These are phyloP conservation scores for Gastrodia elata DNA, from an alignment of 106 monocot genomes.

Conservation along the genomic window DNA sequence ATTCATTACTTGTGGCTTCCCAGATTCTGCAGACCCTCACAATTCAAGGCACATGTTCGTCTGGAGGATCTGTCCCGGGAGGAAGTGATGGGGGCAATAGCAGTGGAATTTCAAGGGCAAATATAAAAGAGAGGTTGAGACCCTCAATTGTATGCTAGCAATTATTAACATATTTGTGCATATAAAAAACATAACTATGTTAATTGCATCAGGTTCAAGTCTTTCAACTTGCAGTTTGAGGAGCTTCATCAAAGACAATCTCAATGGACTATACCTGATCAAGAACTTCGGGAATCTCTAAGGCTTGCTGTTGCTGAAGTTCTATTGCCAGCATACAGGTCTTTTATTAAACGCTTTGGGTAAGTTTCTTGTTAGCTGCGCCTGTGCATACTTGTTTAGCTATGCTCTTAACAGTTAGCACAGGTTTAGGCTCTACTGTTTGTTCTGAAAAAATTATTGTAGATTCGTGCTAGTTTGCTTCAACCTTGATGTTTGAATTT, in stretches of 20 bases:
- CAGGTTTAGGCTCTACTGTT: not conserved
- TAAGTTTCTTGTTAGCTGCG: constrained; percentile 17
- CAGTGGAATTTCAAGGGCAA: constrained; percentile 44
- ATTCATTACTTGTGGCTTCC: not conserved
- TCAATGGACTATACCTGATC: constrained; percentile 49
- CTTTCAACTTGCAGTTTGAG: constrained; percentile 41
- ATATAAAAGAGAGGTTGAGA: constrained; percentile 33
- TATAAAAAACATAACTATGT: not conserved
- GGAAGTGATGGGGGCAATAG: constrained; percentile 30
- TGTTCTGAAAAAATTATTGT: not conserved
- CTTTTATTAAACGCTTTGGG: constrained; percentile 60
- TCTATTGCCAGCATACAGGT: constrained; percentile 61
- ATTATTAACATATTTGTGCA: not conserved
- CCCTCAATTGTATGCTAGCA: not conserved
- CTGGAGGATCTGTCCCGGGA: constrained; percentile 11
- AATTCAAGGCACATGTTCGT: constrained; percentile 16
- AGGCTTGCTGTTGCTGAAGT: constrained; percentile 61
- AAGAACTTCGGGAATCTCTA: constrained; percentile 54
- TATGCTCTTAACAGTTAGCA: not conserved
- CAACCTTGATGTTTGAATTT: not conserved
- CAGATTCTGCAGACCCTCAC: constrained; percentile 43
- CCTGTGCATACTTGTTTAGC: not conserved
- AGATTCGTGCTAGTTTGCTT: not conserved
- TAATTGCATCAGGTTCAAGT: constrained; percentile 33
- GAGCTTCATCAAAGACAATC: constrained; percentile 47